Percentiles rank a stretch among this genome's conserved stretches.
Conservation (phyloP, 2,329 filamentous ascomycete species). For the Pseudopithomyces chartarum region DNA sequence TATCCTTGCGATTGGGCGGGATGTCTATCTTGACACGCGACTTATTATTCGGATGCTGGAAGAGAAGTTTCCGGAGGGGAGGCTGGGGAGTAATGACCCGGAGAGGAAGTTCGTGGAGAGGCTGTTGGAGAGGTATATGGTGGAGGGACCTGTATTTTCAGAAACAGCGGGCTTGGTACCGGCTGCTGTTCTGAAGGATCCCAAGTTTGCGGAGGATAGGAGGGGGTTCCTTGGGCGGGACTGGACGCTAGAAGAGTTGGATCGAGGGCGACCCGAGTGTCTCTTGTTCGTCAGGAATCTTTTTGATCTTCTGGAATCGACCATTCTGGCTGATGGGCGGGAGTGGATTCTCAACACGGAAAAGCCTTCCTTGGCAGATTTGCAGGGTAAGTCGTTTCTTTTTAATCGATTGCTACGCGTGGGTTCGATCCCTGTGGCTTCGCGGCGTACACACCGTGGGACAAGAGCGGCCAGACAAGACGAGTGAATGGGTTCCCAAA, state of each 20-base stretch:
- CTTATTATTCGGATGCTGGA: conserved; percentile 71
- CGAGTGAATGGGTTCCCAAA: not conserved
- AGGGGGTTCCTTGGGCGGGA: conserved; percentile 50
- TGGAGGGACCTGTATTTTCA: conserved; percentile 62
- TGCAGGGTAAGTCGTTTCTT: conserved; percentile 58
- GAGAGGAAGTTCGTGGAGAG: conserved; percentile 36
- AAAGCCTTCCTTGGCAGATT: conserved; percentile 63
- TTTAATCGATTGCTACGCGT: not conserved
- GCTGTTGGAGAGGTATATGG: conserved; percentile 60
- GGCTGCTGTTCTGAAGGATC: conserved; percentile 57
- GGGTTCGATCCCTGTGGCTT: not conserved
- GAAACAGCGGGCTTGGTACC: conserved; percentile 61
- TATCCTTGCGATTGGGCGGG: conserved; percentile 66
- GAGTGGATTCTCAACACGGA: conserved; percentile 64
- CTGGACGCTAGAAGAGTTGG: conserved; percentile 46
- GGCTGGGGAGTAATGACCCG: conserved; percentile 7
- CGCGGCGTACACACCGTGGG: not conserved
- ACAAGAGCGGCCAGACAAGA: not conserved
- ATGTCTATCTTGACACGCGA: conserved; percentile 72
- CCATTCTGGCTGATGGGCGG: conserved; percentile 66
- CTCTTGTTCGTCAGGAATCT: conserved; percentile 57
- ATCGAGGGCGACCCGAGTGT: conserved; percentile 57
- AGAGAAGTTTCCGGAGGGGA: conserved; percentile 43
- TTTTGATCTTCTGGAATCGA: conserved; percentile 64
- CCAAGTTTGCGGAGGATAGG: conserved; percentile 63